These are phyloP conservation scores for Camellia oleifera DNA, from an alignment of 179 eudicot genomes.

Conservation along the genomic window DNA sequence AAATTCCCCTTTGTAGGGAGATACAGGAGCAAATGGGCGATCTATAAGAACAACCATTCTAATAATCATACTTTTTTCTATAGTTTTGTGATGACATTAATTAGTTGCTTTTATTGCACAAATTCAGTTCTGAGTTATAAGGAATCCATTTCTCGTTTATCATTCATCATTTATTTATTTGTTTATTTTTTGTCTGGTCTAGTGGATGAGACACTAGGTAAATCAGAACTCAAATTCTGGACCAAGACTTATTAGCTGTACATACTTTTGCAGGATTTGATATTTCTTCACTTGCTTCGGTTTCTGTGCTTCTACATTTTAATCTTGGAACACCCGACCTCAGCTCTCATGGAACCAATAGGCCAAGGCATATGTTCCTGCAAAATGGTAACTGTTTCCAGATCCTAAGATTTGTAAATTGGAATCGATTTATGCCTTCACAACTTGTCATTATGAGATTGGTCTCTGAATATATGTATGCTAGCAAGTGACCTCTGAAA, in stretches of 20 bases:
- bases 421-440: not conserved
- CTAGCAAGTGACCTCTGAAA: too few relatives aligned
- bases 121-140: not conserved
- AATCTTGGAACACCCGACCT: constrained; percentile 14
- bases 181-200: not conserved
- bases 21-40: too few relatives aligned
- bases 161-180: not conserved
- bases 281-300: constrained; percentile 20
- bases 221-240: not conserved
- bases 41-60: not conserved
- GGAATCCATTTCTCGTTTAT: not conserved
- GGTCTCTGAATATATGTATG: too few relatives aligned
- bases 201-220: not conserved
- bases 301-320: constrained; percentile 17
- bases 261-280: constrained; percentile 11
- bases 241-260: not conserved
- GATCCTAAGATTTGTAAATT: not conserved
- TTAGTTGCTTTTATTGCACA: not conserved
- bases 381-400: constrained; percentile 13
- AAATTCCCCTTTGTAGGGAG: not conserved
- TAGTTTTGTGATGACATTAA: not conserved
- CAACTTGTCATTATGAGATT: too few relatives aligned
- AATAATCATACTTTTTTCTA: not conserved
- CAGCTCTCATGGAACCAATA: constrained; percentile 7
- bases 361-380: constrained; percentile 9